Percentiles rank a stretch among this genome's conserved stretches.
phyloP scores from a whole-genome alignment of 2,329 filamentous ascomycete genomes.

The Mariannaea sp. region DNA sequence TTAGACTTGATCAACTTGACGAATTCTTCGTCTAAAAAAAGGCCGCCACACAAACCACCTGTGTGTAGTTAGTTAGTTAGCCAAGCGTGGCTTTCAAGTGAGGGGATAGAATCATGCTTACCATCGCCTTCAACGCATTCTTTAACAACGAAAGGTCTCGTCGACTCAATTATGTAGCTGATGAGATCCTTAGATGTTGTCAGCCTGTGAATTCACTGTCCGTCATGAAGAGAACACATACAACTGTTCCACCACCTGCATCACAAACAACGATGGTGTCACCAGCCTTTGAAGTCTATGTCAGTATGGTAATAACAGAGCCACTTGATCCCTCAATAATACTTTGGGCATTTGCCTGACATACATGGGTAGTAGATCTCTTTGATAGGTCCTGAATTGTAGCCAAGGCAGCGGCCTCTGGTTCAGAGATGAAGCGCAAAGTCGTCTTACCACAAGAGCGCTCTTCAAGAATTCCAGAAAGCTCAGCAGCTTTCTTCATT shows the following conservation, averaged over 20 bases:
- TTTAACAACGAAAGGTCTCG: constrained; percentile 37
- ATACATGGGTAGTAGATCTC: constrained; percentile 30
- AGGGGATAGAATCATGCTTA: constrained; percentile 4
- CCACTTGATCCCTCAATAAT: background rate
- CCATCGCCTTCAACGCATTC: constrained; percentile 48
- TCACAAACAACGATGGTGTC: constrained; percentile 43
- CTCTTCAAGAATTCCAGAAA: constrained; percentile 42
- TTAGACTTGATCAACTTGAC: constrained; percentile 34
- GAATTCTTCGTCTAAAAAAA: constrained; percentile 50
- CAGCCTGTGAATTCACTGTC: background rate
- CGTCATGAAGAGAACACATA: constrained; percentile 9
- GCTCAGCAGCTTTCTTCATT: constrained; percentile 42
- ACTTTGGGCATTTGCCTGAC: background rate
- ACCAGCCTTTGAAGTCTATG: constrained; percentile 1
- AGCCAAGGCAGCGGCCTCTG: constrained; percentile 51
- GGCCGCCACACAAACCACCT: constrained; percentile 47
- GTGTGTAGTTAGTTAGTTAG: background rate
- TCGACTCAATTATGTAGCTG: constrained; percentile 40
- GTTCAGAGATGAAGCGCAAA: constrained; percentile 47
- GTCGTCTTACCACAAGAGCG: constrained; percentile 38
- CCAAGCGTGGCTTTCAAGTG: too few species aligned
- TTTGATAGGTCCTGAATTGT: constrained; percentile 39
- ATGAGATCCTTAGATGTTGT: constrained; percentile 44
- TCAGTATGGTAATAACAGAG: background rate
- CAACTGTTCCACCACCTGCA: constrained; percentile 46